Evolutionary conservation across 306 rosid species (phyloP).

Genomic region (Cucurbita ficifolia): DNA sequence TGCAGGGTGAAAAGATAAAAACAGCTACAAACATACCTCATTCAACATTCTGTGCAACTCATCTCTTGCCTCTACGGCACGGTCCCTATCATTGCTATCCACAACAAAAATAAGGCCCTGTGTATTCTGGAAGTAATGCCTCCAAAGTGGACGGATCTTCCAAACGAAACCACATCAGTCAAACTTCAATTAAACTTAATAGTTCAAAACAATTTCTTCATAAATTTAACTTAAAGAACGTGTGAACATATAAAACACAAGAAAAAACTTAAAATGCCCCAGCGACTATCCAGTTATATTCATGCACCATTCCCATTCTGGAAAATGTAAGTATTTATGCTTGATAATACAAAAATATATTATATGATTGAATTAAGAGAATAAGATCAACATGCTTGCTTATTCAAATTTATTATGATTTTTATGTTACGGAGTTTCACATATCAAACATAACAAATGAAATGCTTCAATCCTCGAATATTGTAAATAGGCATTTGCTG

Average conservation of each 20-base stretch:
- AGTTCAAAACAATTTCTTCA: neutral
- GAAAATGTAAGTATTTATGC: neutral
- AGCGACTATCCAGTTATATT: neutral
- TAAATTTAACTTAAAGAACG: neutral
- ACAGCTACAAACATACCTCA: slow-evolving; percentile 41
- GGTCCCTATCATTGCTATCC: slow-evolving; percentile 95
- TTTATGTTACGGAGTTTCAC: neutral
- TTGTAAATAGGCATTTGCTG: neutral
- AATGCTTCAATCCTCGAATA: neutral
- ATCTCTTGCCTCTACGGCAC: slow-evolving; percentile 93
- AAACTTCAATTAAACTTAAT: neutral
- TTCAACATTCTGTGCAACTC: slow-evolving; percentile 97
- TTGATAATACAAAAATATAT: neutral
- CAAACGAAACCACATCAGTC: slow-evolving; percentile 5
- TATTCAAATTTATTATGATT: neutral
- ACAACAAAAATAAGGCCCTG: slow-evolving; percentile 98
- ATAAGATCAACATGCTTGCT: neutral
- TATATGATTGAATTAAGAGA: neutral
- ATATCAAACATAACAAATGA: neutral
- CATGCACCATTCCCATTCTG: neutral
- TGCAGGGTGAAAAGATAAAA: neutral
- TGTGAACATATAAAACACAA: neutral
- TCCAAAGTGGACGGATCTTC: slow-evolving; percentile 96
- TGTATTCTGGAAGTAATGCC: slow-evolving; percentile 99
- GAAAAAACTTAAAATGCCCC: neutral